Evolutionary conservation across 139 green algal genomes (phyloP).

Genomic region (Chlamydomonas incerta): DNA sequence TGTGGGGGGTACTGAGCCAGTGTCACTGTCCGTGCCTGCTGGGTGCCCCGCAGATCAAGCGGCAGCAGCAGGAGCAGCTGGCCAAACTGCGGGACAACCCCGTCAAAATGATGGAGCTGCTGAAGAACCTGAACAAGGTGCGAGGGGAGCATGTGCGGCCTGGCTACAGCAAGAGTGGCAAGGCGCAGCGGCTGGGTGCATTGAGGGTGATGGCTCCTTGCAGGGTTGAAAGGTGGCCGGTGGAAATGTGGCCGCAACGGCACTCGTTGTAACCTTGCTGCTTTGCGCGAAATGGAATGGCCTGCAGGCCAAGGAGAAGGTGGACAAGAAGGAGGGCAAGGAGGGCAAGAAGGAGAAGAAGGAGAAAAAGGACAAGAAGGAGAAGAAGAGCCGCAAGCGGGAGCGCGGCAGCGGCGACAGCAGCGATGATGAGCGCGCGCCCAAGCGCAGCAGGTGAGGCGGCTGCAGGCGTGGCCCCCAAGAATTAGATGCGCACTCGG

Average conservation of each 20-base stretch:
- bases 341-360: conserved; percentile 54
- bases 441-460: conserved; percentile 47
- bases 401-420: conserved; percentile 12
- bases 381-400: conserved; percentile 55
- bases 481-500: no score
- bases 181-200: no score
- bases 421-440: conserved; percentile 25
- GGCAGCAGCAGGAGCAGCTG: conserved; percentile 78
- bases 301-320: conserved; percentile 23
- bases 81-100: conserved; percentile 78
- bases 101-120: conserved; percentile 79
- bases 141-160: background rate
- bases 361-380: conserved; percentile 65
- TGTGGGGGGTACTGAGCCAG: no score
- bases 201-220: no score
- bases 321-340: conserved; percentile 41
- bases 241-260: no score
- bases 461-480: no score
- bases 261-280: no score
- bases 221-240: no score
- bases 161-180: no score
- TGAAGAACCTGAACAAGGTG: conserved; percentile 43
- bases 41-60: conserved; percentile 66
- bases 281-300: no score
- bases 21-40: no score